A percentile compares a stretch with the other conserved stretches of the same genome.
phyloP scores from a whole-genome alignment of 75 land plant genomes.

The Selaginella tamariscina region DNA sequence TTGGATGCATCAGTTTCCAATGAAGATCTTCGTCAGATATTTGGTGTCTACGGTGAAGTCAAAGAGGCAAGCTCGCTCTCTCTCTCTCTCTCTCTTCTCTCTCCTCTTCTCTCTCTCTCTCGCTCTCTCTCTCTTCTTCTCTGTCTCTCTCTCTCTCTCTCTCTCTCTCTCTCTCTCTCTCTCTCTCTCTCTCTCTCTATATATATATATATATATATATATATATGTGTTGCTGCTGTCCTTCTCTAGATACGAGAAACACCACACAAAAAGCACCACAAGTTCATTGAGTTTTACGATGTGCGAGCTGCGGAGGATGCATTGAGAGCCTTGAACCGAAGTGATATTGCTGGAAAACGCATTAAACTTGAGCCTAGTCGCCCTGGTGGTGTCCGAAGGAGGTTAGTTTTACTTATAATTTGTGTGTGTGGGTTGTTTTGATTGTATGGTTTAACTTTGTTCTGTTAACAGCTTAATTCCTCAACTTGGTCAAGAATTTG shows the following conservation, averaged over 20 bases:
- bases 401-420: too few relatives aligned
- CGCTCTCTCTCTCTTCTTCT: too few relatives aligned
- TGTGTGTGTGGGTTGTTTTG: not conserved
- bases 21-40: conserved; percentile 77
- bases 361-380: conserved; percentile 67
- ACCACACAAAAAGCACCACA: conserved; percentile 11
- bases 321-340: conserved; percentile 8
- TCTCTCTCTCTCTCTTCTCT: not conserved
- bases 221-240: not conserved
- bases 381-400: conserved; percentile 50
- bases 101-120: too few relatives aligned
- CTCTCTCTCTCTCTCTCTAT: too few relatives aligned
- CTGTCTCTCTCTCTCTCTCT: too few relatives aligned
- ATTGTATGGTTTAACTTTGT: not conserved
- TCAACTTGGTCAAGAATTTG: conserved; percentile 75
- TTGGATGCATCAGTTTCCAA: conserved; percentile 87
- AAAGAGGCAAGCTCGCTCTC: conserved; percentile 51
- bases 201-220: too few relatives aligned
- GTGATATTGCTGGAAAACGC: conserved; percentile 19
- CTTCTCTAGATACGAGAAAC: conserved; percentile 11
- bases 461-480: conserved; percentile 54
- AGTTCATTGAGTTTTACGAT: conserved; percentile 17
- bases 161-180: too few relatives aligned
- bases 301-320: conserved; percentile 11
- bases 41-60: conserved; percentile 87